These are phyloP conservation scores for Ustulina deusta DNA, from an alignment of 2,329 filamentous ascomycete species.

Conservation along the genomic window DNA sequence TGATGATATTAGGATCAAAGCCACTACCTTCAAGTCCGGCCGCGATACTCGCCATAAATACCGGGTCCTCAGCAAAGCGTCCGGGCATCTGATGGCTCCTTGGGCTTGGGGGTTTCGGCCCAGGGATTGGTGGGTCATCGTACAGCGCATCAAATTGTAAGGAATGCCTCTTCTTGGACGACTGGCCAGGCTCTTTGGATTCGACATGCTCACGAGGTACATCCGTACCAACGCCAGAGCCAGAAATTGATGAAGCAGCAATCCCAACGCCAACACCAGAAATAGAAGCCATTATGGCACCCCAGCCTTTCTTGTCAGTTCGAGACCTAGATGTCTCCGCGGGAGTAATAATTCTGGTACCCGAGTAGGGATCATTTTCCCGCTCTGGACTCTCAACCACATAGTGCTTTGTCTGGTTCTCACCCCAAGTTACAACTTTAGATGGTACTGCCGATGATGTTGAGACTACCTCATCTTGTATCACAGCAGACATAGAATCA, in stretches of 20 bases:
- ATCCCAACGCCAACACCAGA: conserved; percentile 57
- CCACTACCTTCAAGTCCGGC: conserved; percentile 76
- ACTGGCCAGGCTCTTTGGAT: conserved; percentile 36
- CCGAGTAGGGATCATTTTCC: conserved; percentile 48
- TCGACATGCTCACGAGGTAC: conserved; percentile 38
- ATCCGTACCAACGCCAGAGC: conserved; percentile 35
- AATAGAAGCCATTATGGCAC: conserved; percentile 64
- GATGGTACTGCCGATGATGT: conserved; percentile 59
- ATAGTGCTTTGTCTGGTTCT: conserved; percentile 73
- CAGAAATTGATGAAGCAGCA: conserved; percentile 44
- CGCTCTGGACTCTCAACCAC: conserved; percentile 69
- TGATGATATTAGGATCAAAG: conserved; percentile 77
- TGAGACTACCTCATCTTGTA: conserved; percentile 58
- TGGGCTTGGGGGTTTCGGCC: conserved; percentile 67
- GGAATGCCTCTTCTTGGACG: conserved; percentile 50
- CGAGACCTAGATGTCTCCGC: conserved; percentile 48
- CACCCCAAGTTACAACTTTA: conserved; percentile 73
- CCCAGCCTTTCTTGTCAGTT: conserved; percentile 62
- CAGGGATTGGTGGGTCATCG: conserved; percentile 63
- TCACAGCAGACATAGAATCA: conserved; percentile 54
- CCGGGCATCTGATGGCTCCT: conserved; percentile 69
- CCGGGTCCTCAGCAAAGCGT: conserved; percentile 73
- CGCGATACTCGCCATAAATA: conserved; percentile 76
- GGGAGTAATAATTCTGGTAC: conserved; percentile 48
- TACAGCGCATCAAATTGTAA: conserved; percentile 56